These are phyloP conservation scores for Eucalyptus regnans DNA, from an alignment of 345 rosid genomes.

Conservation along the genomic window DNA sequence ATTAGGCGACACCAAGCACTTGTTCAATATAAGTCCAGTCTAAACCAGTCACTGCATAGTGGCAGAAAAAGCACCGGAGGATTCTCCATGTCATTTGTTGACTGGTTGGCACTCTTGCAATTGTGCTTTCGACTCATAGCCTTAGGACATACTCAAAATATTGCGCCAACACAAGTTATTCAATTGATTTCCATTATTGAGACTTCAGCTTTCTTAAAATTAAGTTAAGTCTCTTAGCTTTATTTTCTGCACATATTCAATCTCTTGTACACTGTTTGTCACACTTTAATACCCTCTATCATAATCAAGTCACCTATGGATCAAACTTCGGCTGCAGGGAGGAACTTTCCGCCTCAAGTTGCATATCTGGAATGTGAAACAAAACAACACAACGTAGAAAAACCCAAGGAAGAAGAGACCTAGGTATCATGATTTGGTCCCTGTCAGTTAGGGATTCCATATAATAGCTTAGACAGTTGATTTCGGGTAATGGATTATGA, in stretches of 20 bases:
- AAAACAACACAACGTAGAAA: not conserved
- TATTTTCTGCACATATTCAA: not conserved
- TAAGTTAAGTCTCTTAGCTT: not conserved
- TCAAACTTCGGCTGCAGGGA: not conserved
- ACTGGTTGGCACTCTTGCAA: not conserved
- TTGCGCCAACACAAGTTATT: not conserved
- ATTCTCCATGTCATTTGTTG: not conserved
- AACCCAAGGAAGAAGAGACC: not conserved
- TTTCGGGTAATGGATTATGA: not conserved
- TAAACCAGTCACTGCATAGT: not conserved
- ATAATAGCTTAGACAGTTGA: not conserved
- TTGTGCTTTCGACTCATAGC: not conserved
- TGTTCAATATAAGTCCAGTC: not conserved
- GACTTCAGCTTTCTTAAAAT: not conserved
- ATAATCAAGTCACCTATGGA: not conserved
- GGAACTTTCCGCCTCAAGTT: not conserved
- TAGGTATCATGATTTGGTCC: not conserved
- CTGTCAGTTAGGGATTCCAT: not conserved
- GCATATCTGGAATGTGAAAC: not conserved
- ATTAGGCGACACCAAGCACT: not conserved
- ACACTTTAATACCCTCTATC: not conserved
- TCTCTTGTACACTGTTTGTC: not conserved
- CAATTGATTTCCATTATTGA: not conserved
- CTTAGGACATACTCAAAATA: not conserved
- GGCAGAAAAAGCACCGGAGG: not conserved